These are phyloP conservation scores for Xylaria digitata DNA, from an alignment of 2,329 filamentous ascomycete genomes.

Conservation along the genomic window DNA sequence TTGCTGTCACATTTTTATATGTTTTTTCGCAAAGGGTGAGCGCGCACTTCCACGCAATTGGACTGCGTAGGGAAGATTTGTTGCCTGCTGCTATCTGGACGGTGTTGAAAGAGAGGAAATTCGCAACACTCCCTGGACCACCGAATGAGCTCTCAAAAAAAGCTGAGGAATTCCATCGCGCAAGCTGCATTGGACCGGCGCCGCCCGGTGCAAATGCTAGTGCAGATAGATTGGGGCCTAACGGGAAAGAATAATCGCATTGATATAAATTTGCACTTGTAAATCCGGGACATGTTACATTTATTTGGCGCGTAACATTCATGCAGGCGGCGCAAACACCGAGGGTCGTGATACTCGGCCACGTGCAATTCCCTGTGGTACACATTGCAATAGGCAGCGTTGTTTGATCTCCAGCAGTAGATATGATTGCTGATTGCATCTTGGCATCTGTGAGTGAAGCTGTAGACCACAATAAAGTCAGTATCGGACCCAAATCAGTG, in stretches of 20 bases:
- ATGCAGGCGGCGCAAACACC: slow-evolving; percentile 21
- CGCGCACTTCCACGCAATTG: slow-evolving; percentile 23
- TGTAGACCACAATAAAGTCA: neutral
- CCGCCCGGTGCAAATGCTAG: slow-evolving; percentile 5
- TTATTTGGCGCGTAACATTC: slow-evolving; percentile 19
- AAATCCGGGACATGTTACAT: neutral
- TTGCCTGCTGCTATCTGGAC: too few relatives aligned
- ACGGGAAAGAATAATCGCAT: slow-evolving; percentile 22
- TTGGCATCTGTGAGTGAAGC: neutral
- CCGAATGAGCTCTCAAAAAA: too few relatives aligned
- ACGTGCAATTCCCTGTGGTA: slow-evolving; percentile 22
- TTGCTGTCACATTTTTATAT: slow-evolving; percentile 22
- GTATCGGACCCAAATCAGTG: too few relatives aligned
- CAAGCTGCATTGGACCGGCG: slow-evolving; percentile 4
- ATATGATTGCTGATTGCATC: slow-evolving; percentile 26
- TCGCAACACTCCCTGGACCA: too few relatives aligned
- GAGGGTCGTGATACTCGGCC: slow-evolving; percentile 17
- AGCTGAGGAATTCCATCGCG: slow-evolving; percentile 24
- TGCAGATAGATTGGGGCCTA: slow-evolving; percentile 11
- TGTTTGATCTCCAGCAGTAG: neutral
- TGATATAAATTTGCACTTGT: neutral
- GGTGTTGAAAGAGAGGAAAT: neutral
- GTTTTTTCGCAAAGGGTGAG: slow-evolving; percentile 31
- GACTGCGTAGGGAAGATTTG: neutral
- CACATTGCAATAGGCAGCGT: neutral